Base-by-base conservation (phyloP, 2,329 filamentous ascomycete genomes). In the Beauveria asiatica region DNA sequence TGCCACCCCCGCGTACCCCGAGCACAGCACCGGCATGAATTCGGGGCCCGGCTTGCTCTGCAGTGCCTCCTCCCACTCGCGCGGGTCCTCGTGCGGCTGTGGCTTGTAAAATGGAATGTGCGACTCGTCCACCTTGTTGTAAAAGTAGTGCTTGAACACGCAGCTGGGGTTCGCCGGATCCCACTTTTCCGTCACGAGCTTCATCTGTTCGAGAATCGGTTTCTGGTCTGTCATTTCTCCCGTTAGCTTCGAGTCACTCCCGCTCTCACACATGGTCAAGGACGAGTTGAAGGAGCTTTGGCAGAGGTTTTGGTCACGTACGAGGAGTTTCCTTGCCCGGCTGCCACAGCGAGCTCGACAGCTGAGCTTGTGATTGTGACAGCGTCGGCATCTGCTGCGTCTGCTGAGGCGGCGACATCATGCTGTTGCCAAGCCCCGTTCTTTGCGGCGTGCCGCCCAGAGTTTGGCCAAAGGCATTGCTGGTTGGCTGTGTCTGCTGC, bases 11-110 rank as follows among this genome's bases (percentile, higher is more conserved):
- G 81, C 78, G 71, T 92, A 94, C 33, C 90, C 90, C 1, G 83
- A 82, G 66, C 85, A 88, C 8, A 92, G 79, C 5, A 91, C 88
- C 4, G 90, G 90, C 68, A 94, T 88, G 69, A 85, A 90, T 57
- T 86, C 86, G 9, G 86, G 81, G 42, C 83, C 87, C 5, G 90
- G 90, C 74, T 92, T 92, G 69, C 88, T 88, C 65, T 88, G 83
- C 30, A 93, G 81, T 0, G 90, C 90, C 67, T 92, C 88, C 68
- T 95, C 90, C 89, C 90, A 95, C 69, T 89, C 89, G 64, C 84
- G 82, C 42, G 87, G 83, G 69, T 92, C 86, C 69, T 94, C 90
- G 65, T 83, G 78, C 1, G 84, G 77, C 17, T 83, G 79, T 2
- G 88, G 88, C 64, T 86, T 83, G 73, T 89, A 92, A 72, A 88